Base-by-base conservation (phyloP, 495 filamentous ascomycete genomes). In the Xylaria castorea region DNA sequence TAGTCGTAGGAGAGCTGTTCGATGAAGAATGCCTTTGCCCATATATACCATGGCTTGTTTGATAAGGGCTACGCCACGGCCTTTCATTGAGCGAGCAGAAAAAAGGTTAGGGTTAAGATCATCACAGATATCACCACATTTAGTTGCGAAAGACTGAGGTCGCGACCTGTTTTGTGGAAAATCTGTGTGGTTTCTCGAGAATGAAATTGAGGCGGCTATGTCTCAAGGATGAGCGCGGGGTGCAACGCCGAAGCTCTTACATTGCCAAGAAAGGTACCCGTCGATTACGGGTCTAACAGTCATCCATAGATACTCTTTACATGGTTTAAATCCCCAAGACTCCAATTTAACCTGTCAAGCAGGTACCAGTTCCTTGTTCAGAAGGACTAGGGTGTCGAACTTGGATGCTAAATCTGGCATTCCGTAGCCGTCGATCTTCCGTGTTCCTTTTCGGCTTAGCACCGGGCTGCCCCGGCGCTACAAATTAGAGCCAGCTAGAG, bases 101-200 rank as follows among this genome's bases (percentile, higher is more conserved):
- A 48, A 34, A 27, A 27, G 48, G 8, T 27, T 5, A 36, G 12
- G 9, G 25, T 36, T n/a, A 69, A 48, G 38, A 46, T 46, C n/a
- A 61, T 32, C 53, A 34, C 18, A 18, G 5, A 25, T 20, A 34
- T 16, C 36, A 14, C 55, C n/a, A 18, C 20, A 50, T 32, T 50
- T n/a, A 25, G 67, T 16, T 58, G 25, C 34, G 18, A 16, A 16
- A 46, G 16, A 8, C 1, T 11, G 22, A 32, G 27, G 30, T 34
- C 32, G 42, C 42, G 57, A 51, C 8, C 32, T 51, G 40, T 38
- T 70, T 70, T 32, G 68, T 51, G 68, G 68, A 70, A 70, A 62
- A 62, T 70, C 62, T 27, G 7, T 16, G 7, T n/a, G 40, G 22
- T 42, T 48, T 50, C 18, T 34, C 25, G 44, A 36, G 40, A 20